Percentiles rank a stretch among this genome's conserved stretches.
Conservation (phyloP, 2,329 filamentous ascomycete species). For the Shiraia bambusicola region DNA sequence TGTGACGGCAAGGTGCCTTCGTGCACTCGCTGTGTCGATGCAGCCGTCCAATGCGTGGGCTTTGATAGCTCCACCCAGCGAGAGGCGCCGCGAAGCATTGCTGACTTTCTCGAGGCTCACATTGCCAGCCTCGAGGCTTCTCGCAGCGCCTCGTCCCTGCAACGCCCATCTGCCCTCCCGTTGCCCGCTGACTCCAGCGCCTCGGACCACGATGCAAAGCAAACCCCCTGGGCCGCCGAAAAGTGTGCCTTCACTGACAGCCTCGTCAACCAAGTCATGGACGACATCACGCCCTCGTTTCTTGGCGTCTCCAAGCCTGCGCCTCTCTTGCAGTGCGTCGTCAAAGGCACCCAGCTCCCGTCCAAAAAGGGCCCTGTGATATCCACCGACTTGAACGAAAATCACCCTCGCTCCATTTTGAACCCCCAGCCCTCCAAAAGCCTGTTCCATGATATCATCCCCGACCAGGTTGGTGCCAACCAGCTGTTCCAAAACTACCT, state of each 20-base stretch:
- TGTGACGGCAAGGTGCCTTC: slow-evolving; percentile 41
- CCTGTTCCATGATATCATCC: slow-evolving; percentile 28
- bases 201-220: slow-evolving; percentile 18
- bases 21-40: slow-evolving; percentile 38
- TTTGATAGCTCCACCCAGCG: slow-evolving; percentile 39
- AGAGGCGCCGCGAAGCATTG: slow-evolving; percentile 37
- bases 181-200: slow-evolving; percentile 31
- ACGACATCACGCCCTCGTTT: slow-evolving; percentile 40
- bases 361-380: slow-evolving; percentile 39
- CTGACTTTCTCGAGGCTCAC: slow-evolving; percentile 37
- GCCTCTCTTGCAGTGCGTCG: slow-evolving; percentile 38
- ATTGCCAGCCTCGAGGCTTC: slow-evolving; percentile 31
- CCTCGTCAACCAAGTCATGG: slow-evolving; percentile 39
- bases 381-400: slow-evolving; percentile 40
- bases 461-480: slow-evolving; percentile 34
- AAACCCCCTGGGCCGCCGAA: slow-evolving; percentile 19
- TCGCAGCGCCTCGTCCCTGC: slow-evolving; percentile 16
- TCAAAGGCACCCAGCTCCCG: slow-evolving; percentile 38
- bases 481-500: slow-evolving; percentile 38
- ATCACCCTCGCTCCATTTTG: slow-evolving; percentile 41
- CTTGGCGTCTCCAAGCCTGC: slow-evolving; percentile 38
- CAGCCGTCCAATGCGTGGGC: slow-evolving; percentile 35
- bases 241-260: slow-evolving; percentile 34
- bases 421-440: slow-evolving; percentile 36
- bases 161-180: slow-evolving; percentile 17